Base-by-base conservation (phyloP, 2,329 filamentous ascomycete species). In the Aspergillus vadensis region DNA sequence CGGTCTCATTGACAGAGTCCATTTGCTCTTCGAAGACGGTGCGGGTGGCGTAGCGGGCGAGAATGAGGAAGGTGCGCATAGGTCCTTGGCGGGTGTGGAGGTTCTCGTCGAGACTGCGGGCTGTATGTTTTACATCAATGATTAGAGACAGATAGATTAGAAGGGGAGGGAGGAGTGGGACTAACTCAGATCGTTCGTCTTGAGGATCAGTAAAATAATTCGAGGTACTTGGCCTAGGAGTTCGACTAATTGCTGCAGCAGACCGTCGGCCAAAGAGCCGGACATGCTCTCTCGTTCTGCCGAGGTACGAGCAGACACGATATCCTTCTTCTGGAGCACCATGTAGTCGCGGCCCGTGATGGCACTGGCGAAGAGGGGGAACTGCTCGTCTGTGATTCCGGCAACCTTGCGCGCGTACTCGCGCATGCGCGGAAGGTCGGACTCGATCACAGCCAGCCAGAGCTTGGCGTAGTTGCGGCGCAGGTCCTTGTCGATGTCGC, bases 391-490 rank as follows among this genome's bases (percentile, higher is more conserved):
- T 5, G 84, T 89, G 62, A 99, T 88, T 12, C 92, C 92, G 2
- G 94, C 95, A 2, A 98, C 92, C 71, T 97, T 91, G 67, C 89
- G 86, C 2, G 94, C 90, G 74, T 97, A 96, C 69, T 88, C 87
- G 67, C 92, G 89, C 95, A 99, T 99, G 19, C 83, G 82, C 3
- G 83, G 78, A 78, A 97, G 89, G 71, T 99, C 91, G 0, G 90
- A 90, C 67, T 98, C 91, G 55, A 99, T 90, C 23, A 99, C 91
- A 5, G 95, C 93, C 10, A 99, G 87, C 95, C 95, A 99, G 74
- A 99, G 90, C 77, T 97, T 96, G 55, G 95, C 95, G 70, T 99
- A 99, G 17, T 89, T 91, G 23, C 92, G 87, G 55, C 92, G 88
- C 27, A 97, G 79, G 1, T 86, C 79, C 59, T 87, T 81, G 0